Base-by-base conservation (phyloP, 1,284 basidiomycete species). In the Chondrostereum purpureum region DNA sequence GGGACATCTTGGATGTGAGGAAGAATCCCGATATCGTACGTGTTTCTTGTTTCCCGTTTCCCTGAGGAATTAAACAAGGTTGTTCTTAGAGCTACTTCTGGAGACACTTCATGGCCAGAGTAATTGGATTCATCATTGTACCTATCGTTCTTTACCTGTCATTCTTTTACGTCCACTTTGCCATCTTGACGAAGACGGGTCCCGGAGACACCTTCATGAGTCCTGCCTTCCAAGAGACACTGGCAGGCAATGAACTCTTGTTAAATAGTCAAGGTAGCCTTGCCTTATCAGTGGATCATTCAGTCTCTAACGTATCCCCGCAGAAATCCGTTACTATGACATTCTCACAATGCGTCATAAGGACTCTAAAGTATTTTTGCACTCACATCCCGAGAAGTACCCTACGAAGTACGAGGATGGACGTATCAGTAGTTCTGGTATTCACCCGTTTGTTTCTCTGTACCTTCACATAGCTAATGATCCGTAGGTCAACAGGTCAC, bases 121-220 rank as follows among this genome's bases (percentile, higher is more conserved):
- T 83, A 11, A 55, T 90, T 50, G 91, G 88, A n/a, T 74, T 99
- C 40, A 96, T 99, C 50, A 56, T 89, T 35, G 68, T 96, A 14
- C 96, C 96, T 3, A 79, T 94, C 53, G 67, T 88, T 49, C 75
- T 99, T 51, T 99, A 99, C 64, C 78, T 99, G 11, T 87, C 87
- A 17, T 93, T 96, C 78, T 99, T 99, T 76, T 99, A 88, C 72
- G 70, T 96, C 17, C 96, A 99, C 64, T 97, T 99, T 59, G 76
- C 86, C 42, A 78, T 98, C 49, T 82, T 99, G 55, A 89, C 72
- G n/a, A 77, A 83, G 54, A 92, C 92, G 18, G 96, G 96, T 22
- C 77, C 94, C 14, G 96, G 96, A 10, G 96, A 99, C 61, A 74
- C 77, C 12, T 99, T 99, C 72, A 99, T 99, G 96, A 93, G 88